A percentile compares a stretch with the other conserved stretches of the same genome.
These are phyloP conservation scores for Aspergillus spinulosporus DNA, from an alignment of 2,329 filamentous ascomycete species.

Conservation along the genomic window DNA sequence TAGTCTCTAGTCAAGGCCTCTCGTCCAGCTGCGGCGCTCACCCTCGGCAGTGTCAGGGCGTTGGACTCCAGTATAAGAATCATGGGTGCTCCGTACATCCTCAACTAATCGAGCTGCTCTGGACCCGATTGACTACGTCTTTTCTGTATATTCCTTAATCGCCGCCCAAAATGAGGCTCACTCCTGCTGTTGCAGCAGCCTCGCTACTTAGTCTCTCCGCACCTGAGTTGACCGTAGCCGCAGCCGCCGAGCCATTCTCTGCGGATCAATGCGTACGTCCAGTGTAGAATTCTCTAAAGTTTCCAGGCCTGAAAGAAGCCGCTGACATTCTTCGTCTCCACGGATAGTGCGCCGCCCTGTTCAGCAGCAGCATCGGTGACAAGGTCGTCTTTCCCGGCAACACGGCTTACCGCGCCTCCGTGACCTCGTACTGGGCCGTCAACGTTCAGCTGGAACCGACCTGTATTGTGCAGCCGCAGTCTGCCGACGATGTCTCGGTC, in stretches of 20 bases:
- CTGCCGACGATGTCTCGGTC: constrained; percentile 24
- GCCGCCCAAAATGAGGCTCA: constrained; percentile 2
- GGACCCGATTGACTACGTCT: neutral
- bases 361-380: constrained; percentile 9
- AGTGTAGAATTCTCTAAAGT: too few relatives aligned
- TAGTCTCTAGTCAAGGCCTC: too few relatives aligned
- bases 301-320: neutral
- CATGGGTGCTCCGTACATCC: neutral
- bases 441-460: constrained; percentile 25
- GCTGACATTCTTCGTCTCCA: neutral
- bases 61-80: too few relatives aligned
- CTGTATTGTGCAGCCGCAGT: constrained; percentile 29
- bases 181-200: constrained; percentile 1
- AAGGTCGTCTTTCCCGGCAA: constrained; percentile 23
- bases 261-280: neutral
- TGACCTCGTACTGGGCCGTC: constrained; percentile 26
- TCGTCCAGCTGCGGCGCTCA: too few relatives aligned
- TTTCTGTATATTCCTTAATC: neutral
- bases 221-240: neutral
- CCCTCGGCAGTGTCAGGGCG: too few relatives aligned
- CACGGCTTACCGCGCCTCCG: constrained; percentile 22
- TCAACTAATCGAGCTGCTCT: neutral
- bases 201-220: constrained; percentile 2
- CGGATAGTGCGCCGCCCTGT: constrained; percentile 15
- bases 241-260: neutral